These are phyloP conservation scores for Rubroboletus pulcherrimus DNA, from an alignment of 768 basidiomycete species.

Conservation along the genomic window DNA sequence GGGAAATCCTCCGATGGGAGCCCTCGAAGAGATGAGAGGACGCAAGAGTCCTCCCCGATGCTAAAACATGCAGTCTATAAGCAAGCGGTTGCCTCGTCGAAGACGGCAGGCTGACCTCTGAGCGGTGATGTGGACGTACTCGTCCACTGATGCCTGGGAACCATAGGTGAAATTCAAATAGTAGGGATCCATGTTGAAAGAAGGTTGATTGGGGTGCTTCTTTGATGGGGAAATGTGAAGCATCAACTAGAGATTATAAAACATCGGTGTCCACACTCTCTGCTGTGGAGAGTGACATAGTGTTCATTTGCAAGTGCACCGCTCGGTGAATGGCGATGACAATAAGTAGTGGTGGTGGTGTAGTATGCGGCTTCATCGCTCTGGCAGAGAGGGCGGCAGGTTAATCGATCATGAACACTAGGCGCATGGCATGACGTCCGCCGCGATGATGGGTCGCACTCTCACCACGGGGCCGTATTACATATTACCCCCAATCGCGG, in stretches of 20 bases:
- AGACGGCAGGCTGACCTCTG: constrained; percentile 14
- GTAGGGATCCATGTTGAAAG: constrained; percentile 16
- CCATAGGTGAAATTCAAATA: constrained; percentile 6
- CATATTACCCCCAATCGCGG: constrained; percentile 26
- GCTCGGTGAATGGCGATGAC: constrained; percentile 25
- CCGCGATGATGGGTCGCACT: constrained; percentile 22
- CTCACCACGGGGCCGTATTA: constrained; percentile 25
- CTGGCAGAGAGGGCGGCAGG: constrained; percentile 20
- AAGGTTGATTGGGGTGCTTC: constrained; percentile 15
- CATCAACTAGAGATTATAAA: constrained; percentile 18
- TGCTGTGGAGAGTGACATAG: constrained; percentile 15
- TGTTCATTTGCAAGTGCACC: constrained; percentile 19
- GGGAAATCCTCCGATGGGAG: background rate
- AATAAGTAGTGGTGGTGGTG: constrained; percentile 18
- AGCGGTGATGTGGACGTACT: background rate
- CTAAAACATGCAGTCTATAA: constrained; percentile 14
- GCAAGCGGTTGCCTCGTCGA: constrained; percentile 3
- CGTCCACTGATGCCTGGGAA: constrained; percentile 2
- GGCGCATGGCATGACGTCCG: constrained; percentile 20
- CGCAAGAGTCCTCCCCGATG: background rate
- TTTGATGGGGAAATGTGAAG: constrained; percentile 20
- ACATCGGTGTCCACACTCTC: constrained; percentile 13
- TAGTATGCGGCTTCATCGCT: constrained; percentile 23
- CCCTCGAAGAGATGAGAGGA: background rate
- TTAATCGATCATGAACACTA: constrained; percentile 16